A percentile compares a stretch with the other conserved stretches of the same genome.
Evolutionary conservation across 192 early-diverging fungal genomes (phyloP).

Genomic region (Kappamyces sp.): DNA sequence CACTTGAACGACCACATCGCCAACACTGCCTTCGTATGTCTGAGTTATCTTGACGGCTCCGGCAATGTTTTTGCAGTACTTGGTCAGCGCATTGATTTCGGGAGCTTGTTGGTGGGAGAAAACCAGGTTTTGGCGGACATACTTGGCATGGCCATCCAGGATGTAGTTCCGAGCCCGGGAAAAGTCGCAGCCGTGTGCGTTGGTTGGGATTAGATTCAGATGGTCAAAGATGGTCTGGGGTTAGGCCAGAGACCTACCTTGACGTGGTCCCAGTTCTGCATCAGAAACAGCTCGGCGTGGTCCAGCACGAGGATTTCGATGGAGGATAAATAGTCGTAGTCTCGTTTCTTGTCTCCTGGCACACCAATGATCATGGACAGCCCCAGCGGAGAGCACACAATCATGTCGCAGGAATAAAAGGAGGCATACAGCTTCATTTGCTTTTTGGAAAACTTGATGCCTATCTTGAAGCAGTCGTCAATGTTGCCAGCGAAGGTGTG

Average conservation of each 20-base stretch:
- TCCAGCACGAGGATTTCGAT: slow-evolving; percentile 89
- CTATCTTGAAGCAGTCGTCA: slow-evolving; percentile 92
- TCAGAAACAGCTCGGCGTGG: slow-evolving; percentile 76
- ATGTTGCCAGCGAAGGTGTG: slow-evolving; percentile 89
- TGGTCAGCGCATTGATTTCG: slow-evolving; percentile 84
- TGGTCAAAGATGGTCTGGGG: slow-evolving; percentile 70
- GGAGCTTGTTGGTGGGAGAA: slow-evolving; percentile 78
- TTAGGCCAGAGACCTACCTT: slow-evolving; percentile 37
- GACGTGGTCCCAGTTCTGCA: slow-evolving; percentile 99
- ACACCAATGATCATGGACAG: slow-evolving; percentile 80
- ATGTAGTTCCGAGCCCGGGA: slow-evolving; percentile 81
- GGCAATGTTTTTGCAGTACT: slow-evolving; percentile 42
- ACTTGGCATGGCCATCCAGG: slow-evolving; percentile 76
- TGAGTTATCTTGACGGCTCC: slow-evolving; percentile 50
- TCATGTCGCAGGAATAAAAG: slow-evolving; percentile 87
- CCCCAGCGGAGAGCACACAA: slow-evolving; percentile 88
- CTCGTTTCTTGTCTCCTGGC: slow-evolving; percentile 78
- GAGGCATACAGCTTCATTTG: slow-evolving; percentile 80
- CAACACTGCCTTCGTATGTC: slow-evolving; percentile 58
- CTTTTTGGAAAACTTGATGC: slow-evolving; percentile 82
- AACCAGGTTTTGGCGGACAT: slow-evolving; percentile 85
- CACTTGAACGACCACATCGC: slow-evolving; percentile 71
- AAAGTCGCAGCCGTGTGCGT: slow-evolving; percentile 93
- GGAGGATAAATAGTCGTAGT: slow-evolving; percentile 90
- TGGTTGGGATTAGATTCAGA: slow-evolving; percentile 83